Conservation (phyloP, 2,329 filamentous ascomycete genomes). For the Aspergillus sp. region DNA sequence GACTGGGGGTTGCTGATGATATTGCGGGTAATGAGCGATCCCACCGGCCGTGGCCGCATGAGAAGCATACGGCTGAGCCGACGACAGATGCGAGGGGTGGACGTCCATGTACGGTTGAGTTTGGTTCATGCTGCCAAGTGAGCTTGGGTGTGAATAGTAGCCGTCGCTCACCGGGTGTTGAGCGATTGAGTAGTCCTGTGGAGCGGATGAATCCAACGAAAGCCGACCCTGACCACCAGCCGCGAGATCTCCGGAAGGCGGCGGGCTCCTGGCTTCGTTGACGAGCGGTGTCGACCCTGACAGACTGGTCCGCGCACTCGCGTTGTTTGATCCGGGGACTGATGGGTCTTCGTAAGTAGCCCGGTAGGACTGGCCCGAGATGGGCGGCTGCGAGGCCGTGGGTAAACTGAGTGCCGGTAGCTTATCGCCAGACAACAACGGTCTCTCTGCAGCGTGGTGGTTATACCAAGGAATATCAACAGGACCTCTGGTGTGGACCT, state of each 20-base stretch:
- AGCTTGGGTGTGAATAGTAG: conserved; percentile 43
- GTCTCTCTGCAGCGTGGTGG: conserved; percentile 63
- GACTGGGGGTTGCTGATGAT: conserved; percentile 68
- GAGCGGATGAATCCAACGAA: conserved; percentile 34
- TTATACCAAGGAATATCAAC: conserved; percentile 71
- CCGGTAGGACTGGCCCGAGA: conserved; percentile 73
- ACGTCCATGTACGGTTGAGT: conserved; percentile 83
- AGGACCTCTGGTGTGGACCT: conserved; percentile 76
- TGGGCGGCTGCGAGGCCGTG: conserved; percentile 62
- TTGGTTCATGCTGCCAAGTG: conserved; percentile 71
- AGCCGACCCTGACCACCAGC: conserved; percentile 38
- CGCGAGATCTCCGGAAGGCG: conserved; percentile 59
- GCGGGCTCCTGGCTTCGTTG: conserved; percentile 67
- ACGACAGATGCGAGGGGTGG: conserved; percentile 71
- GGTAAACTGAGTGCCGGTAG: conserved; percentile 70
- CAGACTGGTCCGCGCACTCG: conserved; percentile 57
- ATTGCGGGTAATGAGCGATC: conserved; percentile 71
- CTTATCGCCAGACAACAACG: conserved; percentile 70
- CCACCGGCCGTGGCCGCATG: conserved; percentile 73
- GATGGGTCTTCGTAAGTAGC: conserved; percentile 68
- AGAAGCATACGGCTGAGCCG: conserved; percentile 70
- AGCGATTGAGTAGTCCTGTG: conserved; percentile 34
- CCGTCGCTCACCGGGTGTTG: conserved; percentile 37
- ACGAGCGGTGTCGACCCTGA: conserved; percentile 52
- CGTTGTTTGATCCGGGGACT: conserved; percentile 50